Base-by-base conservation (phyloP, 495 filamentous ascomycete species). In the Apodospora peruviana region DNA sequence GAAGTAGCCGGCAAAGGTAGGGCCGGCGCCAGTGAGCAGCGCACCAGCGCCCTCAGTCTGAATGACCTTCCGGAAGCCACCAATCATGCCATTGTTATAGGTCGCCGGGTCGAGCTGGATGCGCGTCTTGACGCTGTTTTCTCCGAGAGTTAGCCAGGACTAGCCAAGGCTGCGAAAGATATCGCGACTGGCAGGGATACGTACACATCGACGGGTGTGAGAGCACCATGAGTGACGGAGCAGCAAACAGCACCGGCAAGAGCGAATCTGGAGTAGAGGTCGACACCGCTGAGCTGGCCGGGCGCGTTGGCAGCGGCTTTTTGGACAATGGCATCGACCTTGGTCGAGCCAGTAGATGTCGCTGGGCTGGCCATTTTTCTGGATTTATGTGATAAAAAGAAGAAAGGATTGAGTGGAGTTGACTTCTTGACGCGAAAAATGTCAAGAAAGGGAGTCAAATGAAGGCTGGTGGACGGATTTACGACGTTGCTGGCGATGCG, bases 191-290 rank as follows among this genome's bases (percentile, higher is more conserved):
- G n/a, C 8, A 23, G 40, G 45, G n/a, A n/a, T 48, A 84, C 90
- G 76, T 89, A 96, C 90, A 96, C 90, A 84, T 96, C 90, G 63
- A 96, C 87, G 58, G 90, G 90, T 47, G 90, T 96, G 66, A 95
- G 79, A 61, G 79, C 83, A 61, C 90, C 90, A 77, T 96, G 90
- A 58, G 90, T 96, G 73, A 96, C 76, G 61, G 87, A 88, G 70
- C 90, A 96, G 83, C 90, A 95, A 73, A 94, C 75, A 56, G 90
- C 90, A 68, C 90, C 90, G 53, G 90, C 90, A 62, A 95, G 86
- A 67, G 91, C 89, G 76, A 95, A 95, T 66, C 88, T 74, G 51
- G 84, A 82, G 75, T 90, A 88, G 47, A 88, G 79, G 42, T 64
- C 65, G 52, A 79, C 48, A 37, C 79, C 82, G 60, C 53, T 70